Conservation (phyloP, 192 early-diverging fungal genomes). For the Podila minutissima region DNA sequence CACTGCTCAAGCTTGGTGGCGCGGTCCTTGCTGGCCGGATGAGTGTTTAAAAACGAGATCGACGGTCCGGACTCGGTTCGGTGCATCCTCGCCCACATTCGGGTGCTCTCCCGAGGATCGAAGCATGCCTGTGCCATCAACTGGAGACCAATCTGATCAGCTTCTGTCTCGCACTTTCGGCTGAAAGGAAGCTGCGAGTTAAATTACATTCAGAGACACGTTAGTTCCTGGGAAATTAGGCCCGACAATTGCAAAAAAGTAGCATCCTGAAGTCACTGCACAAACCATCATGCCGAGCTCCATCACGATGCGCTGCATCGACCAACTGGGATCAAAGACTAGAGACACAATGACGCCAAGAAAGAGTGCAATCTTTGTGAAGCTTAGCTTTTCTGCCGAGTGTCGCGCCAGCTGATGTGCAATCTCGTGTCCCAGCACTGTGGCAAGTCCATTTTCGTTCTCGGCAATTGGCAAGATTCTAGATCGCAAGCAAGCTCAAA, state of each 20-base stretch:
- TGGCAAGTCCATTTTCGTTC: conserved; percentile 90
- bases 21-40: conserved; percentile 79
- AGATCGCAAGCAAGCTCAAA: neutral
- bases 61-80: conserved; percentile 35
- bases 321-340: conserved; percentile 72
- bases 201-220: neutral
- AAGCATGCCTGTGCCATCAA: conserved; percentile 96
- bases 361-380: conserved; percentile 69
- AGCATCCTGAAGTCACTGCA: neutral
- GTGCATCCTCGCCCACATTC: conserved; percentile 88
- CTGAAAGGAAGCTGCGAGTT: conserved; percentile 76
- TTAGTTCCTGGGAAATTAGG: too few relatives aligned
- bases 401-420: conserved; percentile 94
- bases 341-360: conserved; percentile 67
- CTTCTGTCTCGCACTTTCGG: conserved; percentile 90
- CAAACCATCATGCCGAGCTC: conserved; percentile 73
- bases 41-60: conserved; percentile 84
- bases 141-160: conserved; percentile 88
- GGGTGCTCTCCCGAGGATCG: conserved; percentile 80
- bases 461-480: conserved; percentile 82
- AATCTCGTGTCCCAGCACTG: conserved; percentile 95
- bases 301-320: conserved; percentile 68
- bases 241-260: neutral
- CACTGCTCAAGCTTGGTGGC: conserved; percentile 70
- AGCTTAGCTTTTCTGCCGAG: conserved; percentile 89